A percentile compares a stretch with the other conserved stretches of the same genome.
phyloP scores from a whole-genome alignment of 352 stramenopile genomes.

The Phytophthora kernoviae region DNA sequence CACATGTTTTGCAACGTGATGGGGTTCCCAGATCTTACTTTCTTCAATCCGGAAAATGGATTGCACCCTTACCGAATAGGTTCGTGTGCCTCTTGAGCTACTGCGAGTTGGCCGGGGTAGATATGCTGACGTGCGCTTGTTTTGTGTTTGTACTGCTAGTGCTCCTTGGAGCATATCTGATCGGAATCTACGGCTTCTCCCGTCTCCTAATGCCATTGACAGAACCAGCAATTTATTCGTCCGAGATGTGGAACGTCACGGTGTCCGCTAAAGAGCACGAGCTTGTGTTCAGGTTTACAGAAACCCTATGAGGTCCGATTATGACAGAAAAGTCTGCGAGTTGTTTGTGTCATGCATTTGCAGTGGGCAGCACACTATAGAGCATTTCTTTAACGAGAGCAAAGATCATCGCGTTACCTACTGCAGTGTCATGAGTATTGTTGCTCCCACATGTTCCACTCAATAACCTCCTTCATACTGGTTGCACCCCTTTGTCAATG shows the following conservation, averaged over 20 bases:
- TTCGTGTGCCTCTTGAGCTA: conserved; percentile 22
- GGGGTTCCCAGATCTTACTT: conserved; percentile 91
- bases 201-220: conserved; percentile 76
- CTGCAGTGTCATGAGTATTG: conserved; percentile 14
- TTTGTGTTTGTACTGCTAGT: conserved; percentile 37
- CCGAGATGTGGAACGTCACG: conserved; percentile 83
- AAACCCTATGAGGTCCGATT: conserved; percentile 35
- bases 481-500: conserved; percentile 19
- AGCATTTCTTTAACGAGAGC: conserved; percentile 36
- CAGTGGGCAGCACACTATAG: conserved; percentile 34
- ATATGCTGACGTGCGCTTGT: conserved; percentile 1
- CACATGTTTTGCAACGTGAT: conserved; percentile 97
- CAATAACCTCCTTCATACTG: conserved; percentile 19
- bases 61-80: conserved; percentile 79
- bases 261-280: conserved; percentile 50
- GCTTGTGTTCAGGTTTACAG: conserved; percentile 46
- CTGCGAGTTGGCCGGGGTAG: background rate
- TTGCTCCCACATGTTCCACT: conserved; percentile 32
- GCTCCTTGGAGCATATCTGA: conserved; percentile 80
- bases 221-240: conserved; percentile 80
- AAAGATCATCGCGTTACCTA: conserved; percentile 26
- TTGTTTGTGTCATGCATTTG: conserved; percentile 28
- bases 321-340: conserved; percentile 6
- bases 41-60: conserved; percentile 80
- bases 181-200: conserved; percentile 84